Evolutionary conservation across 2,329 filamentous ascomycete genomes (phyloP), one percentile per base, ranked within the genome.

Genomic region (Fusarium decemcellulare): DNA sequence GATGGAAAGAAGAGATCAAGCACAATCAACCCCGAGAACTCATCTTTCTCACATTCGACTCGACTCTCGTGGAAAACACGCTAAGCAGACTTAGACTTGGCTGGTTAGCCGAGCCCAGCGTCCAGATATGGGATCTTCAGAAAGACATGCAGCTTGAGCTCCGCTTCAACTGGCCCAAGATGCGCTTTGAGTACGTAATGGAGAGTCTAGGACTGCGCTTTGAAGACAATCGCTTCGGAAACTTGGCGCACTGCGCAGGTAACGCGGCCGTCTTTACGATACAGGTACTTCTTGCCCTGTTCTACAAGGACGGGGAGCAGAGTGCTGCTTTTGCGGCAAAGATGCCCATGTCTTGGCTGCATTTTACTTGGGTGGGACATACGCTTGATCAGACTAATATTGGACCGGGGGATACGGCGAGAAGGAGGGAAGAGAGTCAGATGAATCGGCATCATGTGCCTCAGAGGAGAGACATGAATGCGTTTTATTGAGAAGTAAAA

Each of bases 291-390:
- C 15, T 70, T 14, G 66, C 66, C 1, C 42, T 66, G 8, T 70
- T 63, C 16, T 68, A 72, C 57, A 61, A 42, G 48, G 48, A 47
- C 27, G n/a, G 48, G 8, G 32, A 32, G 7, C 63, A 72, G 39
- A 52, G 29, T 4, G 34, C 9, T 29, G 59, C 47, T 9, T 68
- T 72, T 48, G 52, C 46, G 14, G 40, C 32, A 5, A 42, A 53
- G 10, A 15, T 16, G 16, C 34, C 60, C 11, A 44, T 72, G 34
- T 32, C 54, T 16, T 72, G 70, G 70, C 46, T 68, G 29, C 53
- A 50, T 9, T 70, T 59, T 18, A 72, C 69, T 10, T 72, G 70
- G 69, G 70, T 68, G 29, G 69, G 68, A 8, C 44, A 68, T 32
- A 44, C 66, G 9, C 44, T 72, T 30, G 70, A 72, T 50, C 66